These are phyloP conservation scores for Polychaeton citri DNA, from an alignment of 2,329 filamentous ascomycete species.

Conservation along the genomic window DNA sequence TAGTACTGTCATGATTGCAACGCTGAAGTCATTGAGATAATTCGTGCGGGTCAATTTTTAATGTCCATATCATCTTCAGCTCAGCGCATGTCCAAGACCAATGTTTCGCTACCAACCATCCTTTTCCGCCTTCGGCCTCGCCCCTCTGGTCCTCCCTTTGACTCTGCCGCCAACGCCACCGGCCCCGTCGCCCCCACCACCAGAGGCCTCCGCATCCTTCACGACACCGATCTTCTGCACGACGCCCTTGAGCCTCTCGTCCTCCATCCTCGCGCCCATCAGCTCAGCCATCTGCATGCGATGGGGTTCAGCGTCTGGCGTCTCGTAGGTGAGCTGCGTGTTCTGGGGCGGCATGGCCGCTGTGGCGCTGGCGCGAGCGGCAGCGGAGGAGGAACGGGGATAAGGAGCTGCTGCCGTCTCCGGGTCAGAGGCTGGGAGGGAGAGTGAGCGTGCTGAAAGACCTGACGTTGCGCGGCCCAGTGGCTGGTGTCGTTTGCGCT, in stretches of 20 bases:
- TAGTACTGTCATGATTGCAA: too few species aligned
- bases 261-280: slow-evolving; percentile 11
- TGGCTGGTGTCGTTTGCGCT: slow-evolving; percentile 14
- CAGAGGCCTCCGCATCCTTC: not conserved
- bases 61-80: too few species aligned
- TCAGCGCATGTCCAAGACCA: too few species aligned
- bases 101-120: not conserved
- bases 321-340: slow-evolving; percentile 24
- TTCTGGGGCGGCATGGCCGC: slow-evolving; percentile 10
- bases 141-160: not conserved
- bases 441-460: slow-evolving; percentile 10
- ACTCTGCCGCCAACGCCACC: not conserved
- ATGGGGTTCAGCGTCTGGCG: slow-evolving; percentile 17
- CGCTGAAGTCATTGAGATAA: too few species aligned
- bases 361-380: too few species aligned
- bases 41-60: too few species aligned
- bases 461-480: slow-evolving; percentile 18
- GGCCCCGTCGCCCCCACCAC: not conserved
- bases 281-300: slow-evolving; percentile 17
- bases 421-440: slow-evolving; percentile 5
- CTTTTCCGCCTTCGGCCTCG: not conserved
- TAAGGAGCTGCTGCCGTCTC: slow-evolving; percentile 1
- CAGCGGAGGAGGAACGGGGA: slow-evolving; percentile 1
- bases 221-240: not conserved
- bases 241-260: not conserved